Evolutionary conservation across 1,284 basidiomycete genomes (phyloP), one percentile per base, ranked within the genome.

Genomic region (Abortiporus biennis): DNA sequence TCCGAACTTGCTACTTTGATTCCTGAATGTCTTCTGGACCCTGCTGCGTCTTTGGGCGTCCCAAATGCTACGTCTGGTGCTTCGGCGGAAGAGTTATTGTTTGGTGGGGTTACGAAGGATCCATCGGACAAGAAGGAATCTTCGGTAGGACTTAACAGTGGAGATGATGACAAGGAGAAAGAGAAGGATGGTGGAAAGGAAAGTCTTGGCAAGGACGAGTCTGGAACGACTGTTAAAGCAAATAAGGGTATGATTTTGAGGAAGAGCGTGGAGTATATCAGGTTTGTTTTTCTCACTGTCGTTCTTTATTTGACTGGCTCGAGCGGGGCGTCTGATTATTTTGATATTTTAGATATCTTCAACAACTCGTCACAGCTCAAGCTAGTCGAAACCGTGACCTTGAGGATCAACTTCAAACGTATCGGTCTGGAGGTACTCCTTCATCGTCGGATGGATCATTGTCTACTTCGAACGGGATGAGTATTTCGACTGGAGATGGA

Each of bases 211-310:
- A 29, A 31, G 54, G 49, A 44, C 21, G 52, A 51, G 24, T 56
- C 46, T 20, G 51, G 42, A 17, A 56, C 51, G n/a, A 65, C 58
- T 4, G 68, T 86, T 37, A 92, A 92, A 58, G 89, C 89, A 33
- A 92, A 92, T 65, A 92, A 92, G 69, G 89, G 89, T 30, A 87
- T 92, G 78, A 91, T 92, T 40, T 63, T 92, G 30, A 65, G 85
- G 51, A 92, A 92, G 76, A 86, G 82, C 45, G 90, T 92, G 23
- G 89, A 92, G 55, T 92, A 92, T 56, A 92, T 92, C 44, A 67
- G 84, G 68, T 80, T 47, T 27, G 71, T 62, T 15, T 16, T 27
- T 20, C 36, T 15, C 20, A 13, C 19, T 43, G 24, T 17, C 36
- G 24, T 29, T 16, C 19, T 15, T 12, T 40, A 20, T 11, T 40